A percentile compares a stretch with the other conserved stretches of the same genome.
Evolutionary conservation across 345 rosid species (phyloP).

Genomic region (Camelina laxa): DNA sequence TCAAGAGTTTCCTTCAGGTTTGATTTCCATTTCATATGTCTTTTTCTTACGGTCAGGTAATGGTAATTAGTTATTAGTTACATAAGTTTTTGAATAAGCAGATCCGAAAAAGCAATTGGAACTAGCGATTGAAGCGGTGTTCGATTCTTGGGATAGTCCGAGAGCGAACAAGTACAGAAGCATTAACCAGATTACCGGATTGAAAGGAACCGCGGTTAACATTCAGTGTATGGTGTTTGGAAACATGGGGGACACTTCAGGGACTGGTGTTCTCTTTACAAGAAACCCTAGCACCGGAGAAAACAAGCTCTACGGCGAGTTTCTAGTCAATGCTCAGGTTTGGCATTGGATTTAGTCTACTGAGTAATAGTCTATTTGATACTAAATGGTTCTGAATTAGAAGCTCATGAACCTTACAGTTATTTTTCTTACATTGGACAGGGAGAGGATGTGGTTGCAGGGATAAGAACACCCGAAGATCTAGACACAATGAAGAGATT

Average conservation of each 20-base stretch:
- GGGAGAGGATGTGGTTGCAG: constrained; percentile 99
- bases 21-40: background rate
- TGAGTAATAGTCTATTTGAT: too few relatives aligned
- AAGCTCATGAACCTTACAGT: background rate
- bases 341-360: background rate
- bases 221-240: constrained; percentile 96
- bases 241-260: constrained; percentile 94
- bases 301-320: constrained; percentile 90
- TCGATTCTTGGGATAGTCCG: constrained; percentile 93
- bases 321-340: constrained; percentile 94
- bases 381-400: background rate
- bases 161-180: constrained; percentile 82
- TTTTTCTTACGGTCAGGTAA: background rate
- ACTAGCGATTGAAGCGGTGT: constrained; percentile 76
- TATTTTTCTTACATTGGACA: constrained; percentile 28
- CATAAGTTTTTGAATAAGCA: constrained; percentile 15
- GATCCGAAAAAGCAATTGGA: constrained; percentile 80
- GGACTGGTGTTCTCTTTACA: constrained; percentile 94
- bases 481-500: constrained; percentile 70
- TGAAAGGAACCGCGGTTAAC: constrained; percentile 92
- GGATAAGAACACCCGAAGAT: constrained; percentile 93
- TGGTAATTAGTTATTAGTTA: background rate
- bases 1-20: constrained; percentile 87
- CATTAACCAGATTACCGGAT: constrained; percentile 87
- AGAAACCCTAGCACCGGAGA: constrained; percentile 95